Conservation (phyloP, 176 grass and related monocot species). For the Triticum urartu region DNA sequence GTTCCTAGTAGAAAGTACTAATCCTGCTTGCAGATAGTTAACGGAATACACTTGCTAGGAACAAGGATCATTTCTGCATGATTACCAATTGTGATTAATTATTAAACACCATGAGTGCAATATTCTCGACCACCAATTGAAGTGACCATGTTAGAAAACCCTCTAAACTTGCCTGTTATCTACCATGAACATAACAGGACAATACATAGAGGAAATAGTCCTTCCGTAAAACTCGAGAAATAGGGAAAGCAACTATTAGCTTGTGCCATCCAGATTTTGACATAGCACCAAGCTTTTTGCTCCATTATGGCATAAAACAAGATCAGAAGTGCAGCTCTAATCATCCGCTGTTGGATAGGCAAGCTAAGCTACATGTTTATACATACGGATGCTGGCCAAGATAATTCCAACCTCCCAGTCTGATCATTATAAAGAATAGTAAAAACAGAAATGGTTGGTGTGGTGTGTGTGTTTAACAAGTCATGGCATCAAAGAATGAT, state of each 20-base stretch:
- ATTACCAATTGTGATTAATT: constrained; percentile 2
- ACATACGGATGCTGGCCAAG: neutral
- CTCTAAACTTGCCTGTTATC: neutral
- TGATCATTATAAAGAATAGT: constrained; percentile 13
- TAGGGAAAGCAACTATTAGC: neutral
- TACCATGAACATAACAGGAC: neutral
- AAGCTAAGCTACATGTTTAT: constrained; percentile 15
- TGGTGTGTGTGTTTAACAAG: constrained; percentile 1
- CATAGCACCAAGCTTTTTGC: neutral
- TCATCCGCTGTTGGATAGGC: neutral
- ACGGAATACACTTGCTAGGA: constrained; percentile 6
- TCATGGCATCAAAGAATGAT: neutral
- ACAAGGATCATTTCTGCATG: neutral
- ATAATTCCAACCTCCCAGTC: neutral
- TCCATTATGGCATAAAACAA: constrained; percentile 3
- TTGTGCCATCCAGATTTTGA: neutral
- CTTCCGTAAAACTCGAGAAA: neutral
- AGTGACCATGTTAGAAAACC: neutral
- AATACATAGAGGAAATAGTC: constrained; percentile 7
- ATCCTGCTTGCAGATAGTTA: constrained; percentile 29
- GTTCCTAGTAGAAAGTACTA: neutral
- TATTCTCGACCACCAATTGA: neutral
- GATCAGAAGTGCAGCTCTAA: constrained; percentile 22
- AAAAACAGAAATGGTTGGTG: neutral
- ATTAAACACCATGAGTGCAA: constrained; percentile 11